A percentile compares a stretch with the other conserved stretches of the same genome.
These are phyloP conservation scores for Penicillium cinerascens DNA, from an alignment of 495 filamentous ascomycete species.

Conservation along the genomic window DNA sequence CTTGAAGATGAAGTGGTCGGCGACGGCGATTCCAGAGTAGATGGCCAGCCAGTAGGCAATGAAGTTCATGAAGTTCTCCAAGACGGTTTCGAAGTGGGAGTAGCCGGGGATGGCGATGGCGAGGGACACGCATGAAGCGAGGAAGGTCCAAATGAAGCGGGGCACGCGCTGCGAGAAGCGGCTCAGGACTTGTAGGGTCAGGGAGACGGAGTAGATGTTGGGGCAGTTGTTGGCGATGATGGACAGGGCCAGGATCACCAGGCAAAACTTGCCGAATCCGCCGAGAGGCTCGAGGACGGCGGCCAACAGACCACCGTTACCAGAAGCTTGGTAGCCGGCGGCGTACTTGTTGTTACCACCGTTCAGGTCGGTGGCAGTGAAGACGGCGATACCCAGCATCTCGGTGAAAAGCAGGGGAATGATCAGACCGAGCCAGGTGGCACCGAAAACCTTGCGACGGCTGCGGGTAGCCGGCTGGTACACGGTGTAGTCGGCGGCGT, in stretches of 20 bases:
- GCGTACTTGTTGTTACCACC: constrained; percentile 50
- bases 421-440: constrained; percentile 68
- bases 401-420: constrained; percentile 72
- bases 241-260: constrained; percentile 73
- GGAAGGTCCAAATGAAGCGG: constrained; percentile 71
- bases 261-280: constrained; percentile 76
- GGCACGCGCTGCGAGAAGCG: constrained; percentile 64
- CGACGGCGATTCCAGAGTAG: constrained; percentile 67
- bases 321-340: constrained; percentile 56
- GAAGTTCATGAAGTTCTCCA: constrained; percentile 76
- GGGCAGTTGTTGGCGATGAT: constrained; percentile 86
- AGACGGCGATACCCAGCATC: constrained; percentile 73
- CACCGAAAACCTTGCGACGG: constrained; percentile 60
- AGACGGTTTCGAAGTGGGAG: constrained; percentile 63
- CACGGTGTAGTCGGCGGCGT: constrained; percentile 79
- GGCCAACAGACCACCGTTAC: constrained; percentile 68
- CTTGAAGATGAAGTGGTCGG: constrained; percentile 77
- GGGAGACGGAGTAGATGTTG: constrained; percentile 79
- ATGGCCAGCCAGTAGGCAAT: constrained; percentile 85
- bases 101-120: constrained; percentile 79
- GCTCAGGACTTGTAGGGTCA: constrained; percentile 70
- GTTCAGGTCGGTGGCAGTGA: constrained; percentile 56
- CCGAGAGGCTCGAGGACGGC: constrained; percentile 66
- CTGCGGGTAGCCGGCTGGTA: constrained; percentile 67
- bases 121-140: constrained; percentile 66